Conservation (phyloP, 1,284 basidiomycete genomes). For the Ustilago trichophora region DNA sequence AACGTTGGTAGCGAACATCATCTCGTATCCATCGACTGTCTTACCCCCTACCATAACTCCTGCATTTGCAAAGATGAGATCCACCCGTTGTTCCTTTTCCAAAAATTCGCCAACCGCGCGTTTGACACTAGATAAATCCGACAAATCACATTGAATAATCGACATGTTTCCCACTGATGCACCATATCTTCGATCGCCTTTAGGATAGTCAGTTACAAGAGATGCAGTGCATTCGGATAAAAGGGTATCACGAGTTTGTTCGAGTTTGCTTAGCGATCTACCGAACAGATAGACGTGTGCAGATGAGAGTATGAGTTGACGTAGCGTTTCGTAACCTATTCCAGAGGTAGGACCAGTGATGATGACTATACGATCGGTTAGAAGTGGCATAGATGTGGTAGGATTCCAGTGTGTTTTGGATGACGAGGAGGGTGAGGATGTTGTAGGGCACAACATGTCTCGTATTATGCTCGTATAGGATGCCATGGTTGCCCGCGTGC, state of each 20-base stretch:
- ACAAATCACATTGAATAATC: constrained; percentile 46
- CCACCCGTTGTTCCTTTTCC: constrained; percentile 27
- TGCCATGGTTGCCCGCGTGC: constrained; percentile 21
- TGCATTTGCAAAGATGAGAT: constrained; percentile 52
- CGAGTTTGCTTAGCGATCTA: constrained; percentile 6
- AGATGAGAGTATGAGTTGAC: constrained; percentile 40
- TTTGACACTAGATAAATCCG: constrained; percentile 34
- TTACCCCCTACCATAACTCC: constrained; percentile 36
- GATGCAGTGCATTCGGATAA: constrained; percentile 2
- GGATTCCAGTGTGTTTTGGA: constrained; percentile 19
- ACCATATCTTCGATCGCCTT: background rate
- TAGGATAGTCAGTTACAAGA: background rate
- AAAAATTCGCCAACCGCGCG: constrained; percentile 27
- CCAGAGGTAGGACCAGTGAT: constrained; percentile 61
- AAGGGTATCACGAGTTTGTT: constrained; percentile 6
- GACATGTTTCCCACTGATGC: constrained; percentile 22
- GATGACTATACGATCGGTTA: constrained; percentile 44
- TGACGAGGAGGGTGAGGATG: background rate
- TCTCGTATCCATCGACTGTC: constrained; percentile 50
- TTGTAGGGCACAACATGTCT: constrained; percentile 12
- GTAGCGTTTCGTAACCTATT: constrained; percentile 53
- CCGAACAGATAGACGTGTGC: constrained; percentile 58
- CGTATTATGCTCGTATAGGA: constrained; percentile 22
- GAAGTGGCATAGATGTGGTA: constrained; percentile 13
- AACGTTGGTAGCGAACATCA: constrained; percentile 53